Base-by-base conservation (phyloP, 2,329 filamentous ascomycete species). In the Didymella keratinophila region DNA sequence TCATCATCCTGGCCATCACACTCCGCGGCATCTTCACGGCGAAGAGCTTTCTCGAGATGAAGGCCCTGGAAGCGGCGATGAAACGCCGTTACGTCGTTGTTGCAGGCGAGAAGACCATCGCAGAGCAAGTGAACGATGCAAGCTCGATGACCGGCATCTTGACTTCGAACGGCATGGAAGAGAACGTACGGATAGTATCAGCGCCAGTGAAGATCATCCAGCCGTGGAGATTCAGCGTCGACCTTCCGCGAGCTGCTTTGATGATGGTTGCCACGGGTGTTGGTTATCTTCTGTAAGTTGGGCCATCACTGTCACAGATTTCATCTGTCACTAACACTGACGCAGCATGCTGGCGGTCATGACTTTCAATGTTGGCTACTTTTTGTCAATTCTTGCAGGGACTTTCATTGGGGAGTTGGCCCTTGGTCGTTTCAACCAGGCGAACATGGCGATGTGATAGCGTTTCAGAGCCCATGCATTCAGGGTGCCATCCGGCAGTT, bases 291-390 rank as follows among this genome's bases (percentile, higher is more conserved):
- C 86, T 97, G 93, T 96, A 80, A 84, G 91, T 87, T 32, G 41
- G 21, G 16, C 43, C 20, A 4, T 37, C 52, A 18, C 16, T 50
- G 27, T 41, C 25, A 34, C 36, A 51, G 10, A 12, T 39, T 16
- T 14, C 41, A 39, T 25, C 27, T 21, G 18, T 28, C 51, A 27
- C 72, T 76, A 69, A 73, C 18, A 18, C 23, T 51, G 52, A 49
- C 18, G 36, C 67, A 97, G 93, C 59, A 97, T 97, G 93, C 80
- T 97, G 79, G 91, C 90, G 14, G 90, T 96, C 72, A 97, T 95
- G 92, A 93, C 91, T 1, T 87, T 92, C 81, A 95, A 95, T 68
- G 85, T 94, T 16, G 92, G 91, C 12, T 95, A 95, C 74, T 94
- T 94, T 75, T 78, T 92, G 53, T 93, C 90, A 0, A 84, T 93